A percentile compares a stretch with the other conserved stretches of the same genome.
Evolutionary conservation across 1,284 basidiomycete genomes (phyloP).

Genomic region (Rhodotorula sp.): DNA sequence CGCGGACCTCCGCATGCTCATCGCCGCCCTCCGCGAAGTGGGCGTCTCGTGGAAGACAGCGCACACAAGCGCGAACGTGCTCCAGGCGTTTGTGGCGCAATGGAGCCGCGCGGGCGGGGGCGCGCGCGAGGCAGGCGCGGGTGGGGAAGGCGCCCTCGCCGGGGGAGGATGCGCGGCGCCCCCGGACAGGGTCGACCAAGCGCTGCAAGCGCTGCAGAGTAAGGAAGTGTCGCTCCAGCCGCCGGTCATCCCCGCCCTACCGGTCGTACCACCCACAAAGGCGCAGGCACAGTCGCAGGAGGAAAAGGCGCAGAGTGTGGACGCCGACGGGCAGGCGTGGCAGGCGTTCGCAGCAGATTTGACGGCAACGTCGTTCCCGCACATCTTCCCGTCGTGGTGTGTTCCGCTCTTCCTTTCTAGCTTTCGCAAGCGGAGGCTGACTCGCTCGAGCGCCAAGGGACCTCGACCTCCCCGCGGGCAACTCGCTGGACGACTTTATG

Average conservation of each 20-base stretch:
- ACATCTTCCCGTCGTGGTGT: constrained; percentile 8
- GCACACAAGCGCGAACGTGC: constrained; percentile 10
- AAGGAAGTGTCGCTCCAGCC: neutral
- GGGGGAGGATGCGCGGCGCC: no score
- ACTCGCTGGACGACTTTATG: constrained; percentile 7
- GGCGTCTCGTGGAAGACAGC: constrained; percentile 21
- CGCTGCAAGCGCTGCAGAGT: neutral
- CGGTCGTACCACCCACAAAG: no score
- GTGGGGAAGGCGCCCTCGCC: no score
- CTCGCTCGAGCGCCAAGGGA: neutral
- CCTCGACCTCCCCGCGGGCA: neutral
- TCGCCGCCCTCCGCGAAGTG: constrained; percentile 10
- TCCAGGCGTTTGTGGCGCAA: constrained; percentile 5
- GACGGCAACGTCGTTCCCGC: constrained; percentile 2
- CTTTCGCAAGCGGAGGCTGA: no score
- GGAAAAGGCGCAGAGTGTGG: neutral
- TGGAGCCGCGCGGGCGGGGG: constrained; percentile 1
- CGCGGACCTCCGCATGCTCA: constrained; percentile 9
- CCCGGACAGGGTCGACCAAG: neutral
- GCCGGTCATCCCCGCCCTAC: neutral
- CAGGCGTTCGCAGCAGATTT: neutral
- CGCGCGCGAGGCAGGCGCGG: neutral
- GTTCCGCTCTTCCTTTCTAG: neutral
- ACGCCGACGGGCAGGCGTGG: neutral
- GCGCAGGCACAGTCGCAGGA: neutral